phyloP scores from a whole-genome alignment of 2,329 filamentous ascomycete species.

The Fusarium sp. region DNA sequence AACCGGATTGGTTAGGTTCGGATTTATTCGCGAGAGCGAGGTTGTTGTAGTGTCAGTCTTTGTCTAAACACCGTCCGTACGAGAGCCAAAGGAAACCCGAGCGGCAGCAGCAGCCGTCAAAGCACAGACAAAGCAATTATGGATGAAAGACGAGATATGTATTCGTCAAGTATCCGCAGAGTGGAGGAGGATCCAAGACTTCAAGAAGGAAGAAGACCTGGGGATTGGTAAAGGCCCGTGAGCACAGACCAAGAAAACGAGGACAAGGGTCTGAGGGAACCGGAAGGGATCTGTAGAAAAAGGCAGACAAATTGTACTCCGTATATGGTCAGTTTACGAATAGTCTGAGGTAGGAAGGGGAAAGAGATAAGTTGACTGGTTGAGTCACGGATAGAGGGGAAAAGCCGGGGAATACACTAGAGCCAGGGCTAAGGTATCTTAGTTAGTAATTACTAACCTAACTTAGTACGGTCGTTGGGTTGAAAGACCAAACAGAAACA shows the following conservation, averaged over 20 bases:
- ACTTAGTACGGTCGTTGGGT: not conserved
- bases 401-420: not conserved
- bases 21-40: not conserved
- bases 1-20: not conserved
- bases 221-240: conserved; percentile 33
- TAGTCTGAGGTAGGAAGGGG: not conserved
- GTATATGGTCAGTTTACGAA: conserved; percentile 1
- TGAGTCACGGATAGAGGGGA: not conserved
- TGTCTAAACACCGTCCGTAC: not conserved
- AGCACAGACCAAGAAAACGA: conserved; percentile 24
- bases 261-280: conserved; percentile 18
- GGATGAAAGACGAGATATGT: not conserved
- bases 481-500: conserved; percentile 7
- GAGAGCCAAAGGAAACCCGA: not conserved
- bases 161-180: conserved; percentile 5
- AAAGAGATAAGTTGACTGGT: not conserved
- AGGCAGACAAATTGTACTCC: not conserved
- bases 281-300: not conserved
- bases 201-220: conserved; percentile 25
- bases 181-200: conserved; percentile 26
- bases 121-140: conserved; percentile 19
- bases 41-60: not conserved
- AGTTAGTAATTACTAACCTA: not conserved
- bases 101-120: not conserved
- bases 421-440: not conserved